Conservation (phyloP, 495 filamentous ascomycete species). For the Neohortaea acidophila region DNA sequence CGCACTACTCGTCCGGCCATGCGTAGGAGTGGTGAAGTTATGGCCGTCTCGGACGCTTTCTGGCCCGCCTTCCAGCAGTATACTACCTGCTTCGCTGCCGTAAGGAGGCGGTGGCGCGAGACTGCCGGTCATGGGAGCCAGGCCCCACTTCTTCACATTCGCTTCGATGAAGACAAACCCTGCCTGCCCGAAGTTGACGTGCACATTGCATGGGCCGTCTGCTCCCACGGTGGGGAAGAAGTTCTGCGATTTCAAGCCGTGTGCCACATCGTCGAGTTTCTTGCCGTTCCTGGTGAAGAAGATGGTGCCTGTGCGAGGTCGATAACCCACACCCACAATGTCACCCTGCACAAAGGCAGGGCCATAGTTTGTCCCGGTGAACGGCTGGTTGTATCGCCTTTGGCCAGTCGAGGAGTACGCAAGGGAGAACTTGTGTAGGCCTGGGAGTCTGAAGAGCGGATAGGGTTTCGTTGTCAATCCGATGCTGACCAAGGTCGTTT, state of each 20-base stretch:
- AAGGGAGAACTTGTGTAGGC: constrained; percentile 80
- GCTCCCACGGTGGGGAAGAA: constrained; percentile 93
- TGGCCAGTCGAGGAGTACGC: constrained; percentile 79
- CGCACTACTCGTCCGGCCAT: constrained; percentile 40
- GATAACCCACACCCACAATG: constrained; percentile 90
- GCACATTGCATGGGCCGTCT: constrained; percentile 77
- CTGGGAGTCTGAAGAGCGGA: constrained; percentile 83
- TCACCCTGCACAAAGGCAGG: constrained; percentile 79
- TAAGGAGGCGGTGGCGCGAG: constrained; percentile 92
- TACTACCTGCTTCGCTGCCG: constrained; percentile 88
- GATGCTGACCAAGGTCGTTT: constrained; percentile 66
- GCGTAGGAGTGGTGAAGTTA: constrained; percentile 36
- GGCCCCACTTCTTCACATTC: constrained; percentile 98
- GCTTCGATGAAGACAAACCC: constrained; percentile 98
- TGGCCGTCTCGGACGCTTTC: constrained; percentile 45
- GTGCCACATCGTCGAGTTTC: constrained; percentile 86
- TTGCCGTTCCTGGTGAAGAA: constrained; percentile 99
- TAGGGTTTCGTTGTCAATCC: constrained; percentile 95
- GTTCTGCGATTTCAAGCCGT: constrained; percentile 85
- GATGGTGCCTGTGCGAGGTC: constrained; percentile 81
- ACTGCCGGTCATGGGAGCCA: constrained; percentile 90
- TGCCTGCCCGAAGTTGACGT: constrained; percentile 95
- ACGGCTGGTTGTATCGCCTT: constrained; percentile 84
- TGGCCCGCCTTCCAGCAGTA: constrained; percentile 75
- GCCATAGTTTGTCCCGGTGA: constrained; percentile 60